Conservation (phyloP, 768 basidiomycete genomes). For the Mycena metata region DNA sequence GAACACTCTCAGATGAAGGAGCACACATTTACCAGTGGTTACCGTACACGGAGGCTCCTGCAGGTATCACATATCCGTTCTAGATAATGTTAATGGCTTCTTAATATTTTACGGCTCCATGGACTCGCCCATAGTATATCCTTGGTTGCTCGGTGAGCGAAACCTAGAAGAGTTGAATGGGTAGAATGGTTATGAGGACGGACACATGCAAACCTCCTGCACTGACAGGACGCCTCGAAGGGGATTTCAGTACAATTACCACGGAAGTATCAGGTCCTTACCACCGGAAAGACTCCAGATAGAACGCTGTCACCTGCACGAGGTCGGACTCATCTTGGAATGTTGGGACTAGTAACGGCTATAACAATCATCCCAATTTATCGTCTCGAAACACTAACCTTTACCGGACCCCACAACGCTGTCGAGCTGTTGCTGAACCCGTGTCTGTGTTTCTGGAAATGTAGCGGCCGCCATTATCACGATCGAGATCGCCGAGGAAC, state of each 20-base stretch:
- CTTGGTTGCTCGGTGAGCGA: constrained; percentile 73
- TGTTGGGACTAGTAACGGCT: constrained; percentile 49
- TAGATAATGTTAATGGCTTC: constrained; percentile 35
- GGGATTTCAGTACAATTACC: neutral
- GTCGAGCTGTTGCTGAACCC: constrained; percentile 70
- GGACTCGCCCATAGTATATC: constrained; percentile 72
- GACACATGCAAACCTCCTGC: constrained; percentile 51
- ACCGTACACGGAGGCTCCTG: constrained; percentile 69
- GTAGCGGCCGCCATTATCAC: constrained; percentile 70
- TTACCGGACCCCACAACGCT: constrained; percentile 62
- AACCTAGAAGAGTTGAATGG: constrained; percentile 49
- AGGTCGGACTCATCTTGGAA: constrained; percentile 57
- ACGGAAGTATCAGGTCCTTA: neutral
- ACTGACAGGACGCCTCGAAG: constrained; percentile 57
- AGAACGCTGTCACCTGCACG: constrained; percentile 63
- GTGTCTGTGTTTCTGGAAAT: constrained; percentile 64
- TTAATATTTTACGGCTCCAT: neutral
- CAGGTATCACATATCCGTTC: constrained; percentile 65
- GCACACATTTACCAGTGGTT: constrained; percentile 64
- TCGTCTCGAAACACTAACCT: constrained; percentile 41
- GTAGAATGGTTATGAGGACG: too few relatives aligned
- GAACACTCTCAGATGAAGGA: neutral
- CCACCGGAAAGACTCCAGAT: constrained; percentile 66
- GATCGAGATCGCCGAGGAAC: constrained; percentile 69
- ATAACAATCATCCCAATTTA: neutral